Evolutionary conservation across 1,284 basidiomycete species (phyloP), one percentile per base, ranked within the genome.

Genomic region (Sphagnurus paluster): DNA sequence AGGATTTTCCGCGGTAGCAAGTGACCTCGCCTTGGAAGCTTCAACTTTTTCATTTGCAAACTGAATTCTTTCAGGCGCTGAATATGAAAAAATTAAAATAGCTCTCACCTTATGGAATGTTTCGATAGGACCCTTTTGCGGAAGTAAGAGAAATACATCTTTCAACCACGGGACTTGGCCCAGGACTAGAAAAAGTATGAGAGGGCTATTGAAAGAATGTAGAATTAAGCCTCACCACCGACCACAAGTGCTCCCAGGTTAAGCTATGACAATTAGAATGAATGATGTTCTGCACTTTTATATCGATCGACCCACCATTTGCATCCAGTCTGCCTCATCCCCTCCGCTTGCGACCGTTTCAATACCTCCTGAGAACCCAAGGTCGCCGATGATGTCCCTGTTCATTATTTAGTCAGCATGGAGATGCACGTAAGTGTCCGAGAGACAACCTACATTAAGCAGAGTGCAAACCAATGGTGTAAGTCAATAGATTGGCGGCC

Each of bases 351-450:
- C 43, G 36, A 57, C 41, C 7, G 46, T 56, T 36, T 57, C 56
- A 28, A 57, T 56, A 10, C 56, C 56, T n/a, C 56, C 56, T 13
- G 54, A 55, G 42, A 57, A 57, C 13, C 54, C 48, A 43, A 54
- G 53, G 41, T 57, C 56, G 13, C 56, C 54, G 49, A 56, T 57
- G 14, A 49, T 39, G 39, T 57, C 56, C 46, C 54, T 57, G 13
- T 10, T 13, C 9, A 19, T n/a, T 35, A 11, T 23, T 19, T 20
- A 33, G 33, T 10, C 24, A 10, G 8, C 17, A 17, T n/a, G n/a
- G n/a, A n/a, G n/a, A 26, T 2, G 14, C 20, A 5, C 19, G n/a
- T n/a, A 16, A 16, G 19, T 19, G 3, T 2, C 34, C 4, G 5
- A 20, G 17, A 35, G n/a, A 24, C 5, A 14, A n/a, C 33, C 26